Evolutionary conservation across 2,329 filamentous ascomycete species (phyloP), one percentile per base, ranked within the genome.

Genomic region (Colletotrichum spaethianum): DNA sequence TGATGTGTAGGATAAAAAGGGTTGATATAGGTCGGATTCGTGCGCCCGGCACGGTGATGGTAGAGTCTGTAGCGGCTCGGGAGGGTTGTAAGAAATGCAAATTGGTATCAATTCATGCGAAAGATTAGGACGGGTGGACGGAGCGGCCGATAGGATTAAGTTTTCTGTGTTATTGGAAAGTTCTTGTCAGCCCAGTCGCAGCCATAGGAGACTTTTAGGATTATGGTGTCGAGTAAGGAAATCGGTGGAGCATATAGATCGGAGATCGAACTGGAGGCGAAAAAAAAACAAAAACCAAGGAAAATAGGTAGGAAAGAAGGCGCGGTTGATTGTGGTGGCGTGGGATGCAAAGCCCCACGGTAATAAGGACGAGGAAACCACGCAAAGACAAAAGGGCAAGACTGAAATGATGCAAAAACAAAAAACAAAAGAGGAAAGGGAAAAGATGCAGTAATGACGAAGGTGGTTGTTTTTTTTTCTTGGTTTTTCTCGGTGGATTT

Each of bases 31-130:
- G 48, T 67, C n/a, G 46, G 48, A 31, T 20, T 63, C 60, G 56
- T 70, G 70, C 60, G 33, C 70, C 73, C 65, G 70, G 70, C 59
- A 62, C 70, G 70, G 40, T 40, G 20, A 7, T 38, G 11, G 42
- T 8, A 3, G 2, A 52, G 61, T 33, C 40, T 65, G 44, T 57
- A 16, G 28, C 42, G 59, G 48, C 28, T 62, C 59, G 53, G 42
- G 63, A 31, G 23, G 28, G 33, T 68, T 53, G 31, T 16, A n/a
- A 36, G 26, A 60, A 71, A 57, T 66, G 66, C 55, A 71, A 71
- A 71, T 50, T 71, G 70, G 70, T 73, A 73, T 73, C 70, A 73
- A 73, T 73, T 73, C 70, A 73, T 69, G 70, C 69, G 55, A 36
- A 61, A 40, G 8, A 68, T 59, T 73, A 67, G 42, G 57, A 40